These are phyloP conservation scores for Metschnikowia proteae DNA, from an alignment of 805 yeast genomes.

Conservation along the genomic window DNA sequence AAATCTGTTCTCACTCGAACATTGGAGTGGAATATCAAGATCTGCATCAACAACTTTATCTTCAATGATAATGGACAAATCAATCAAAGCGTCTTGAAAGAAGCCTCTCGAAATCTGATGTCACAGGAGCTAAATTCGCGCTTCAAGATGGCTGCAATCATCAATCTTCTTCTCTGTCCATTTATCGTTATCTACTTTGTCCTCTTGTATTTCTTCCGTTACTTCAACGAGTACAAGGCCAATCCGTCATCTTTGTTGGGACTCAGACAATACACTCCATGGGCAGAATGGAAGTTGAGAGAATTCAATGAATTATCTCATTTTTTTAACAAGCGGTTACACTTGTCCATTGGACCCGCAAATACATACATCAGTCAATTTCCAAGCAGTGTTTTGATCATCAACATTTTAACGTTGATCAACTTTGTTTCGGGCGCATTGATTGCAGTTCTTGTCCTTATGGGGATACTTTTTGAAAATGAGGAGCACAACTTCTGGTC, in stretches of 20 bases:
- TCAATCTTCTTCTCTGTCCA: constrained; percentile 82
- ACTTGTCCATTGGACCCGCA: constrained; percentile 74
- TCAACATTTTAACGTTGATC: constrained; percentile 35
- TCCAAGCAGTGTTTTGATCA: constrained; percentile 63
- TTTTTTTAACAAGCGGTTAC: constrained; percentile 74
- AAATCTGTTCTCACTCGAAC: constrained; percentile 67
- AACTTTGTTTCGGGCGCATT: constrained; percentile 81
- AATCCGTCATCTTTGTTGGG: constrained; percentile 76
- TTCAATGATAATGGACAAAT: constrained; percentile 84
- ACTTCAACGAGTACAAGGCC: constrained; percentile 87
- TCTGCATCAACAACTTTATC: constrained; percentile 82
- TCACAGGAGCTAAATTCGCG: constrained; percentile 71
- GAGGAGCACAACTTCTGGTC: constrained; percentile 75
- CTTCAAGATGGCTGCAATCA: constrained; percentile 81
- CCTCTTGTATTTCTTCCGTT: constrained; percentile 78
- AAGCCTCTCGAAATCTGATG: constrained; percentile 60
- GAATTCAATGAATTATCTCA: constrained; percentile 94
- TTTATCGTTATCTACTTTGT: constrained; percentile 80
- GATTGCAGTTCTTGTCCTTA: constrained; percentile 66
- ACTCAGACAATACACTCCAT: constrained; percentile 81
- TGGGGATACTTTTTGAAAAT: constrained; percentile 78
- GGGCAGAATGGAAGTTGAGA: constrained; percentile 91
- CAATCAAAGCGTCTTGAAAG: constrained; percentile 65
- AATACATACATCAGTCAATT: constrained; percentile 83
- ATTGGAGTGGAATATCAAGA: constrained; percentile 88